Base-by-base conservation (phyloP, 1,284 basidiomycete species). In the Ceraceosorus bombacis region DNA sequence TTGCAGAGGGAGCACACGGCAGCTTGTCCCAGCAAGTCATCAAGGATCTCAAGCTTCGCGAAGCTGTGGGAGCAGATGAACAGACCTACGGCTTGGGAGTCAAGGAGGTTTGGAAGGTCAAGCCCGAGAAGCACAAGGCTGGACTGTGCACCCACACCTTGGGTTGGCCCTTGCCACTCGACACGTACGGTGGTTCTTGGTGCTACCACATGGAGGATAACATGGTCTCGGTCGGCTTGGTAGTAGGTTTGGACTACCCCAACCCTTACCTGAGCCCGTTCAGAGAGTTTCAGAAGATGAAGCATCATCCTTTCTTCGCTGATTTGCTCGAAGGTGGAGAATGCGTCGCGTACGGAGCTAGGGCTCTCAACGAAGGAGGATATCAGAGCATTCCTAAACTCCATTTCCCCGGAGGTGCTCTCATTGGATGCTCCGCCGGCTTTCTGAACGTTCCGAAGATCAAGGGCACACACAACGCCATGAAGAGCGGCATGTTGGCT, bases 401-500 rank as follows among this genome's bases (percentile, higher is more conserved):
- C 49, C 81, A 90, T 74, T 98, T 98, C 83, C 91, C 93, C 0
- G 94, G 95, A 12, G 94, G 95, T 40, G 94, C 92, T 0, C 80
- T 98, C 51, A 85, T 99, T 54, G 94, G 94, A 0, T 97, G 94
- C 80, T 88, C 91, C 0, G 94, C 94, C 0, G 95, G 79, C 53
- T 94, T 98, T 79, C 83, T 98, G 61, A 98, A 98, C 80, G 85
- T 96, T 12, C 88, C 93, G 48, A 98, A 97, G 81, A 98, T 98
- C 80, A 98, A 98, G 79, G 94, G 94, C n/a, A 95, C 93, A 0
- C 95, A 98, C 79, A 97, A 94, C 64, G 93, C 94, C n/a, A 97
- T 98, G 94, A 95, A 97, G 82, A 90, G 88, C 51, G 94, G 92
- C 17, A 97, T 97, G 87, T 82, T 97, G 17, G 94, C 93, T 41